A percentile compares a stretch with the other conserved stretches of the same genome.
phyloP scores from a whole-genome alignment of 179 eudicot genomes.

The Silene coronaria region DNA sequence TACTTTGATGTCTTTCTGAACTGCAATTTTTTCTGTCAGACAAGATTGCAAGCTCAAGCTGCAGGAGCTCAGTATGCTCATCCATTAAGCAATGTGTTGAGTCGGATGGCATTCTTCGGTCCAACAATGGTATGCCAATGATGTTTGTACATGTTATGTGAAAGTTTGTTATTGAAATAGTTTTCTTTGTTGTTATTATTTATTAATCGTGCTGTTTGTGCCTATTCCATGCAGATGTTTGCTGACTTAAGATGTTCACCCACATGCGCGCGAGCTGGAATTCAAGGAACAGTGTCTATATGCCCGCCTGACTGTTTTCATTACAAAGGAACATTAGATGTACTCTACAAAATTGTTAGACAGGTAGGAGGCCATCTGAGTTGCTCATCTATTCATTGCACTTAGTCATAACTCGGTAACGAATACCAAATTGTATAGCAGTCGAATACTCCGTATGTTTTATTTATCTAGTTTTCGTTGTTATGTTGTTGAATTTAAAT shows the following conservation, averaged over 20 bases:
- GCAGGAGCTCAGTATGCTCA: slow-evolving; percentile 84
- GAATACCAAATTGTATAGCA: not conserved
- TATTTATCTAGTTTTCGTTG: not conserved
- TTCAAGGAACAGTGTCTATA: slow-evolving; percentile 91
- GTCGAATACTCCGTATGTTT: not conserved
- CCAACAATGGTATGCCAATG: slow-evolving; percentile 70
- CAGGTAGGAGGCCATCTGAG: slow-evolving; percentile 46
- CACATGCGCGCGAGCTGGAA: slow-evolving; percentile 75
- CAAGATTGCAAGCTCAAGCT: slow-evolving; percentile 97
- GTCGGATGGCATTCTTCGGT: slow-evolving; percentile 91
- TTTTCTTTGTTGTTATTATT: not conserved
- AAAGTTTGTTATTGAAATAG: not conserved
- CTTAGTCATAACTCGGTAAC: not conserved
- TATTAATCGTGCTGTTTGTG: not conserved
- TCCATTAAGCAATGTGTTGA: slow-evolving; percentile 70
- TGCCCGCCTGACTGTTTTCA: slow-evolving; percentile 99
- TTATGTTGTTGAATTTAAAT: slow-evolving; percentile 8
- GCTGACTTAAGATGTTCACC: slow-evolving; percentile 98
- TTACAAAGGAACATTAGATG: slow-evolving; percentile 90
- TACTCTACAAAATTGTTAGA: slow-evolving; percentile 66
- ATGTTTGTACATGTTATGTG: not conserved
- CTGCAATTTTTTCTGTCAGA: slow-evolving; percentile 32
- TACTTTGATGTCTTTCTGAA: not conserved
- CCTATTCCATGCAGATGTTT: slow-evolving; percentile 57
- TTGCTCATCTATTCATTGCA: not conserved